Evolutionary conservation across 495 filamentous ascomycete species (phyloP).

Genomic region (Ramalina intermedia): DNA sequence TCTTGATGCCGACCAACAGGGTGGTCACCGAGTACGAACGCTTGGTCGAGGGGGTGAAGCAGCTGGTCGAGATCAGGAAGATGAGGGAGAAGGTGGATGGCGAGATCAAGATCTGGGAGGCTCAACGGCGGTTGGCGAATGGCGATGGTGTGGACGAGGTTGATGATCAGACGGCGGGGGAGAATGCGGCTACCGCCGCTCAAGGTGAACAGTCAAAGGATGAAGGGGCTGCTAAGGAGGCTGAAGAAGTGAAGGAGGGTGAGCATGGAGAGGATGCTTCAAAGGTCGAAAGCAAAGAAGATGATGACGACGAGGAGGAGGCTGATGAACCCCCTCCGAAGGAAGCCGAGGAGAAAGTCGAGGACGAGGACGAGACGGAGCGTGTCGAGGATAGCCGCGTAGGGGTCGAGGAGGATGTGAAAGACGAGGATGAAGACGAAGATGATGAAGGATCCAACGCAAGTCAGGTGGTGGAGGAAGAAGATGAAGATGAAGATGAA

Average conservation of each 20-base stretch:
- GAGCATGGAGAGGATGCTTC: neutral
- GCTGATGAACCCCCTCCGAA: neutral
- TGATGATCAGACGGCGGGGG: conserved; percentile 6
- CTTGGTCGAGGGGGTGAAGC: conserved; percentile 57
- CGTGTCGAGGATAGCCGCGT: neutral
- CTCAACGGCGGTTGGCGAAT: conserved; percentile 39
- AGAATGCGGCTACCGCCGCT: conserved; percentile 7
- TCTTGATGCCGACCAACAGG: conserved; percentile 73
- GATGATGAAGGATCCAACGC: conserved; percentile 7
- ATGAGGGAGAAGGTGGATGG: conserved; percentile 70
- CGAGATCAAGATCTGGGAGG: conserved; percentile 62
- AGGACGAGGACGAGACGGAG: neutral
- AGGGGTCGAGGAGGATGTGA: conserved; percentile 29
- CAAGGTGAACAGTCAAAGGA: neutral
- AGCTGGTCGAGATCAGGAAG: conserved; percentile 71
- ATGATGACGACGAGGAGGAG: conserved; percentile 3
- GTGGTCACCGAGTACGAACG: conserved; percentile 72
- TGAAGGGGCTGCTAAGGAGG: conserved; percentile 10
- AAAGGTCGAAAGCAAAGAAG: conserved; percentile 12
- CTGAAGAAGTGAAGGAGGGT: neutral
- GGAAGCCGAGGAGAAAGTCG: neutral
- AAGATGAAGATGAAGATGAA: conserved; percentile 23
- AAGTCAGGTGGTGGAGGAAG: conserved; percentile 13
- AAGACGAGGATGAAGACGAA: conserved; percentile 14
- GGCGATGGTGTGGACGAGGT: conserved; percentile 10